A percentile compares a stretch with the other conserved stretches of the same genome.
Evolutionary conservation across 129 eudicot species (phyloP).

Genomic region (carrot (Daucus carota)): DNA sequence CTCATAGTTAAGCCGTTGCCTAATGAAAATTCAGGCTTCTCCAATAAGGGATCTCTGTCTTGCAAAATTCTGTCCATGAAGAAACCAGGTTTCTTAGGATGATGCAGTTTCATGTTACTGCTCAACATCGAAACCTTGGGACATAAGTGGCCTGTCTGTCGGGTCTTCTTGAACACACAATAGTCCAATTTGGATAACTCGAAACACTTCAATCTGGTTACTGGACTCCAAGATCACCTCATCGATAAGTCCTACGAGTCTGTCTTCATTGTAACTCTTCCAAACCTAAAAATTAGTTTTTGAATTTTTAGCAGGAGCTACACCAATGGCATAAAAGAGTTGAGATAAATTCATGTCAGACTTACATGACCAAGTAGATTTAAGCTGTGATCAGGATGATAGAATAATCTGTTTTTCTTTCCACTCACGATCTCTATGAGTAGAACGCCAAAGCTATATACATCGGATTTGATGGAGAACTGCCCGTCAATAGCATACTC

Average conservation of each 20-base stretch:
- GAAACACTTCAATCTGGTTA: neutral
- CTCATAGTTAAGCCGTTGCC: neutral
- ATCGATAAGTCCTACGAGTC: neutral
- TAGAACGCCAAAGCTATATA: neutral
- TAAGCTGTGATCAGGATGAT: slow-evolving; percentile 3
- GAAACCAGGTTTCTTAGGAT: neutral
- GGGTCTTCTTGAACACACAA: neutral
- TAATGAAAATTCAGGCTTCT: neutral
- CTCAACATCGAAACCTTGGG: neutral
- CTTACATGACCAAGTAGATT: neutral
- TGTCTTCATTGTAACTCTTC: slow-evolving; percentile 1
- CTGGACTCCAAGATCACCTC: neutral
- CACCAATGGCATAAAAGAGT: neutral
- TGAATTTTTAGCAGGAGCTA: neutral
- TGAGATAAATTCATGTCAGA: neutral
- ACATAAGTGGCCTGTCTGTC: neutral
- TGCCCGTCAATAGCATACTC: neutral
- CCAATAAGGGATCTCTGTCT: neutral
- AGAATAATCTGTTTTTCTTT: slow-evolving; percentile 4
- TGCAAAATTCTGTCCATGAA: neutral
- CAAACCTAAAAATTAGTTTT: neutral
- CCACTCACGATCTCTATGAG: neutral
- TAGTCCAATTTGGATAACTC: neutral
- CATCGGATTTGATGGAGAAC: neutral
- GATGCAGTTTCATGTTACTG: neutral